Conservation (phyloP, 2,329 filamentous ascomycete genomes). For the Trichoderma guizhouense region DNA sequence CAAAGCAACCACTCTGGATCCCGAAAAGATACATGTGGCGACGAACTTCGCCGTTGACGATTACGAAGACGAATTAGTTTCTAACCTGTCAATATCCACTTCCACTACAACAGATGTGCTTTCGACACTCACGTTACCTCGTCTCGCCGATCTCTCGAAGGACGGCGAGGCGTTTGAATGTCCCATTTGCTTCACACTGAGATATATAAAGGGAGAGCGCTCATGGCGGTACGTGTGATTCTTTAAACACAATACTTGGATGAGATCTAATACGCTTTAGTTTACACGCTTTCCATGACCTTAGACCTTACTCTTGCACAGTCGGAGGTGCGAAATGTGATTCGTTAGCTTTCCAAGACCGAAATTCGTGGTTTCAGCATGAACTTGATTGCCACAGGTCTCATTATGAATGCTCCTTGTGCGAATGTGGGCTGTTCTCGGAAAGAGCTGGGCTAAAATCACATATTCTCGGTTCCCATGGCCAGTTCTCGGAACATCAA, state of each 20-base stretch:
- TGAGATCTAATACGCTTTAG: not conserved
- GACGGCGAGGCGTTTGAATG: not conserved
- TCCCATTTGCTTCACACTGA: not conserved
- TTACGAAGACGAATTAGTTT: not conserved
- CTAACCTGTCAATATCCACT: not conserved
- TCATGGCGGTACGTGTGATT: not conserved
- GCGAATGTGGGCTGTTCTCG: not conserved
- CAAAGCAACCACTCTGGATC: not conserved
- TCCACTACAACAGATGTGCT: not conserved
- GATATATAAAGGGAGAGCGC: not conserved
- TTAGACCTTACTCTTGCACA: not conserved
- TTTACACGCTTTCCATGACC: not conserved
- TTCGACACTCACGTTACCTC: not conserved
- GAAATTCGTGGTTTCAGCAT: not conserved
- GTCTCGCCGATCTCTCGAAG: not conserved
- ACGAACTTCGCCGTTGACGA: not conserved
- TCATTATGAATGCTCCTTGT: not conserved
- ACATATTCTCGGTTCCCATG: not conserved
- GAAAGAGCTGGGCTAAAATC: not conserved
- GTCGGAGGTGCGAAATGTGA: not conserved
- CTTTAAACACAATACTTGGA: not conserved
- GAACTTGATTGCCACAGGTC: not conserved
- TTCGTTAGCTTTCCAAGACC: not conserved
- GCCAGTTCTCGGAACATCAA: not conserved
- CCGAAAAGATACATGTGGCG: not conserved